Evolutionary conservation across 23 red algal species (phyloP).

Genomic region (Pyropia haitanensis): DNA sequence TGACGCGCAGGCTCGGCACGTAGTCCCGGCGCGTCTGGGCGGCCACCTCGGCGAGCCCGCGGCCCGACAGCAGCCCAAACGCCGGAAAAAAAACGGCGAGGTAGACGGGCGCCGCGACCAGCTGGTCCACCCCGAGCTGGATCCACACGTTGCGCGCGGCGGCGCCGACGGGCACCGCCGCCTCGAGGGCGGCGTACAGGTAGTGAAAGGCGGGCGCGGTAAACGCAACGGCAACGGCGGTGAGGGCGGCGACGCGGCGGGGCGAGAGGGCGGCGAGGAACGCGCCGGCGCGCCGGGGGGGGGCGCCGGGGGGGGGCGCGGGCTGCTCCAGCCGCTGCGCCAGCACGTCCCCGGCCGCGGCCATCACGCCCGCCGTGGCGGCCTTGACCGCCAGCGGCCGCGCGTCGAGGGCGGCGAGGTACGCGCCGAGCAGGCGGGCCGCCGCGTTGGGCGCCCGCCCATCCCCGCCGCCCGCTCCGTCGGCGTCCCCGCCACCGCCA

Average conservation of each 20-base stretch:
- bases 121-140: conserved; percentile 21
- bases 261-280: not conserved
- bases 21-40: conserved; percentile 8
- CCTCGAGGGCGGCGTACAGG: conserved; percentile 22
- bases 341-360: no score
- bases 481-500: no score
- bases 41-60: not conserved
- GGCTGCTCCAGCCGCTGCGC: no score
- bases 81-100: conserved; percentile 13
- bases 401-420: no score
- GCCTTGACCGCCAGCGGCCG: no score
- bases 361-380: no score
- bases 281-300: no score
- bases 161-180: not conserved
- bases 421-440: no score
- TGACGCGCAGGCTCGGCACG: conserved; percentile 16
- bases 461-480: no score
- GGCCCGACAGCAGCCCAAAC: not conserved
- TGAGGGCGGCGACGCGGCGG: conserved; percentile 15
- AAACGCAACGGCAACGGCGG: conserved; percentile 1
- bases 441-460: no score
- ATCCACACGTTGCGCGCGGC: conserved; percentile 18
- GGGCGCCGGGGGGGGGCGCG: no score
- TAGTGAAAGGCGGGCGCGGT: conserved; percentile 38
- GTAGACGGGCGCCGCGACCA: conserved; percentile 22